Percentiles rank a stretch among this genome's conserved stretches.
Evolutionary conservation across 108 stramenopile genomes (phyloP).

Genomic region (Chaetoceros tenuissimus): DNA sequence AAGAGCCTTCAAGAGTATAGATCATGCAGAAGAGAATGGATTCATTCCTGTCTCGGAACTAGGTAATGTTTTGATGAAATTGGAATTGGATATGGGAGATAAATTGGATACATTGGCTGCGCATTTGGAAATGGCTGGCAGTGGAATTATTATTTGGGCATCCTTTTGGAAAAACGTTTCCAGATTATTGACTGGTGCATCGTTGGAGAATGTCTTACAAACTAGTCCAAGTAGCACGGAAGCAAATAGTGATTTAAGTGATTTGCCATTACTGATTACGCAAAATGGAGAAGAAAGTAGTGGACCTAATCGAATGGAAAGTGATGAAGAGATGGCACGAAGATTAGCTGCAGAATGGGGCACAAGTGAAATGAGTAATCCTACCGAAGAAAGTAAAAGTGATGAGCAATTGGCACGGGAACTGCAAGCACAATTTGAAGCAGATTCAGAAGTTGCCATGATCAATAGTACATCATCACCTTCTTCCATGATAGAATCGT

Average conservation of each 20-base stretch:
- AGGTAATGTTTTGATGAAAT: slow-evolving; percentile 31
- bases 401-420: slow-evolving; percentile 50
- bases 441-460: slow-evolving; percentile 1
- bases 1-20: slow-evolving; percentile 62
- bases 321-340: slow-evolving; percentile 44
- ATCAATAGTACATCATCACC: neutral
- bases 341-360: slow-evolving; percentile 45
- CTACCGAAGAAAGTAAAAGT: slow-evolving; percentile 4
- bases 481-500: slow-evolving; percentile 6
- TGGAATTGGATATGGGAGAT: slow-evolving; percentile 42
- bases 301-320: slow-evolving; percentile 16
- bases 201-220: slow-evolving; percentile 40
- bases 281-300: slow-evolving; percentile 11
- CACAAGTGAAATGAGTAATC: neutral
- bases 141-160: slow-evolving; percentile 77
- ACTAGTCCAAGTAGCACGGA: neutral
- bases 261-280: slow-evolving; percentile 13
- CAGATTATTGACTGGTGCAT: slow-evolving; percentile 52
- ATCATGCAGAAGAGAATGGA: slow-evolving; percentile 57
- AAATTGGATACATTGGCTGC: slow-evolving; percentile 42
- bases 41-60: slow-evolving; percentile 45
- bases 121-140: slow-evolving; percentile 53
- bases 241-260: neutral
- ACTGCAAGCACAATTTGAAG: slow-evolving; percentile 50
- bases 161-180: slow-evolving; percentile 60